These are phyloP conservation scores for Lentinula edodes DNA, from an alignment of 768 basidiomycete genomes.

Conservation along the genomic window DNA sequence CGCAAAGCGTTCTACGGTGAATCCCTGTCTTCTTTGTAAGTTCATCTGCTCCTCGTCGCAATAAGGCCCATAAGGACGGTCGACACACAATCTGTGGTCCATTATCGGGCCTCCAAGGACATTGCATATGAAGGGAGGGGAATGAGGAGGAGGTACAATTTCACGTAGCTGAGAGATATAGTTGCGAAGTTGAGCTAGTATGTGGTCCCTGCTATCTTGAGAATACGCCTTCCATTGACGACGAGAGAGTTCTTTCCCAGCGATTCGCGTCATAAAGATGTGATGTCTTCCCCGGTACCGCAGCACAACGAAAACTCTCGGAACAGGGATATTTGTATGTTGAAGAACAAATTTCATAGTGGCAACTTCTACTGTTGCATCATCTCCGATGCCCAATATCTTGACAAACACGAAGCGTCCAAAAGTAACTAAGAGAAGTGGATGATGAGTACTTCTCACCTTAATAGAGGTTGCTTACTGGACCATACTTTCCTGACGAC, in stretches of 20 bases:
- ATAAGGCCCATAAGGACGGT: conserved; percentile 6
- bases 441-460: neutral
- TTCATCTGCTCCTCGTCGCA: conserved; percentile 8
- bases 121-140: neutral
- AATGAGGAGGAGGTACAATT: conserved; percentile 1
- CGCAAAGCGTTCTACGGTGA: neutral
- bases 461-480: neutral
- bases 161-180: conserved; percentile 1
- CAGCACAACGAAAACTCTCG: neutral
- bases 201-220: neutral
- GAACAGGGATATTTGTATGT: conserved; percentile 5
- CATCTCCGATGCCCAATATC: neutral
- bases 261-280: conserved; percentile 3
- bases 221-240: neutral
- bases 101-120: conserved; percentile 5
- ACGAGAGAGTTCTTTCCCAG: neutral
- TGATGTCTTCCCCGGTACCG: neutral
- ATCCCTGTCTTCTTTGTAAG: neutral
- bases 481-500: neutral
- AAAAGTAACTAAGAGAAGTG: neutral
- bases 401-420: conserved; percentile 6
- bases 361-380: conserved; percentile 1
- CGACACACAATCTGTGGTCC: neutral
- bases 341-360: conserved; percentile 5
- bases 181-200: neutral